These are phyloP conservation scores for Colletotrichum tamarilloi DNA, from an alignment of 2,329 filamentous ascomycete species.

Conservation along the genomic window DNA sequence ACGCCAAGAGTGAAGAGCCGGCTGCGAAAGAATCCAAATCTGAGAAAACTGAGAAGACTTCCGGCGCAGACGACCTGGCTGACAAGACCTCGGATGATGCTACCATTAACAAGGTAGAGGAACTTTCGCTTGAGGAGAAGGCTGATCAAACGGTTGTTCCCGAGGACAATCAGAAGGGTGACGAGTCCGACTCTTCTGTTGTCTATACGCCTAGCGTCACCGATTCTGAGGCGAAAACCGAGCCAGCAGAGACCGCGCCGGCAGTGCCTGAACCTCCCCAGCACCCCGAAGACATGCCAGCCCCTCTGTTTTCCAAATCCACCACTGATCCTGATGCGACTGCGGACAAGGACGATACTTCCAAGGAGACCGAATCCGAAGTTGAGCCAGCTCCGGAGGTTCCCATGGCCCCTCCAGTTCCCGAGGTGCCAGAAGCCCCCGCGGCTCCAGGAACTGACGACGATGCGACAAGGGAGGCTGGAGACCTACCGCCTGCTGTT, in stretches of 20 bases:
- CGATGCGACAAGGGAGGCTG: constrained; percentile 18
- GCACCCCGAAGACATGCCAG: constrained; percentile 75
- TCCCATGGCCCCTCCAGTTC: constrained; percentile 2
- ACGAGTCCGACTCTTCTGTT: constrained; percentile 42
- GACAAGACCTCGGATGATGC: constrained; percentile 14
- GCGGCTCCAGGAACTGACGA: constrained; percentile 2
- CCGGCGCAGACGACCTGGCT: not conserved
- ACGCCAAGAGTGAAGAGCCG: constrained; percentile 17
- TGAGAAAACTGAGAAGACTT: not conserved
- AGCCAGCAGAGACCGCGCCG: constrained; percentile 15
- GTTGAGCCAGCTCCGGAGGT: constrained; percentile 39
- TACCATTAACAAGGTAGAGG: constrained; percentile 22
- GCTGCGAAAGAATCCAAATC: constrained; percentile 15
- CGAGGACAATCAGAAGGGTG: constrained; percentile 36
- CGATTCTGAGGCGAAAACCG: constrained; percentile 26
- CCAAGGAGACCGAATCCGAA: constrained; percentile 34
- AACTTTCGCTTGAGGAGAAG: constrained; percentile 30
- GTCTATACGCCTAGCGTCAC: constrained; percentile 37
- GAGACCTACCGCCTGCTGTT: constrained; percentile 26
- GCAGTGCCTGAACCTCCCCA: constrained; percentile 49
- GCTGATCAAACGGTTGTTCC: constrained; percentile 6
- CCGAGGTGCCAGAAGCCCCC: constrained; percentile 27
- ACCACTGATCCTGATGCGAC: constrained; percentile 7
- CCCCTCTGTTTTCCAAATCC: constrained; percentile 68
- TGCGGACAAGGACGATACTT: not conserved